Conservation (phyloP, 78 protist species). For the Parvularia atlantis region DNA sequence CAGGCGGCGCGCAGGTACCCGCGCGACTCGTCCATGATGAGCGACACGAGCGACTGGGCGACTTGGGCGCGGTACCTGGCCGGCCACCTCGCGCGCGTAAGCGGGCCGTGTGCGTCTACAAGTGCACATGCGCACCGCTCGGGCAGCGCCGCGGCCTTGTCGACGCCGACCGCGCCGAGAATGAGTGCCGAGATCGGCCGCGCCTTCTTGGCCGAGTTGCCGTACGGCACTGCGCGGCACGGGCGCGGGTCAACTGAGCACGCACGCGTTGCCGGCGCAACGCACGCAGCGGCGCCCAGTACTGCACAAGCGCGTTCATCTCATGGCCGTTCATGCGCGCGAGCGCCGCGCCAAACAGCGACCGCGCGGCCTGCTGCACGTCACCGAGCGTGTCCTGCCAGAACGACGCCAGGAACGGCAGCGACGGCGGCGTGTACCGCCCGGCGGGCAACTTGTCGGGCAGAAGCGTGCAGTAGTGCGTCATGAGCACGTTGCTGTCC, state of each 20-base stretch:
- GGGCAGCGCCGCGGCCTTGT: too few relatives aligned
- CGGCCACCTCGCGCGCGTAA: too few relatives aligned
- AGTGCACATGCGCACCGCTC: too few relatives aligned
- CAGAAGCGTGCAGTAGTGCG: not conserved
- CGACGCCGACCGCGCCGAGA: too few relatives aligned
- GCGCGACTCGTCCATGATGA: not conserved
- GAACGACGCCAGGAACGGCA: constrained; percentile 1
- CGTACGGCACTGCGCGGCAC: too few relatives aligned
- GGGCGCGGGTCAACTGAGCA: too few relatives aligned
- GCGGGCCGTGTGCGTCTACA: too few relatives aligned
- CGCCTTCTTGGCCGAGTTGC: too few relatives aligned
- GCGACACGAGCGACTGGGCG: not conserved
- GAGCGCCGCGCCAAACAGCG: not conserved
- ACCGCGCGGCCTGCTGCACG: constrained; percentile 20
- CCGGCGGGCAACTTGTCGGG: not conserved
- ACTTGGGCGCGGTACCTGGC: constrained; percentile 2
- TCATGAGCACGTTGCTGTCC: not conserved
- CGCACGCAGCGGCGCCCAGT: too few relatives aligned
- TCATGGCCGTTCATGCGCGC: not conserved
- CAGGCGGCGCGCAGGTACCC: not conserved
- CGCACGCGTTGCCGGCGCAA: too few relatives aligned
- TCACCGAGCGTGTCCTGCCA: constrained; percentile 2
- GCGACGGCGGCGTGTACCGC: constrained; percentile 10
- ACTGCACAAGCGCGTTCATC: not conserved
- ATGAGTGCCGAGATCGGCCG: too few relatives aligned